Base-by-base conservation (phyloP, 2,329 filamentous ascomycete species). In the Botrytis tulipae region DNA sequence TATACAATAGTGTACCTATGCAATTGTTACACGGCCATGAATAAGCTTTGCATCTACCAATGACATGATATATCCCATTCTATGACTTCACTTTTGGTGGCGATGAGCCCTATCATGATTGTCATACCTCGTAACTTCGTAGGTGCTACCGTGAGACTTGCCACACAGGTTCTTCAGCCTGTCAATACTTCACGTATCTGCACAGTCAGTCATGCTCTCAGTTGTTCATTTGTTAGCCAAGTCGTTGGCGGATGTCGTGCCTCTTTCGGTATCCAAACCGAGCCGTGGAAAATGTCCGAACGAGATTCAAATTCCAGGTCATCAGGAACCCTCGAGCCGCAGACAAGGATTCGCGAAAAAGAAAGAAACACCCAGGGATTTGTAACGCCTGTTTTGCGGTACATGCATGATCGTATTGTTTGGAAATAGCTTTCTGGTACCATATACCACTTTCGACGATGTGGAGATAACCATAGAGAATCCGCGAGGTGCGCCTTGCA, bases 241-340 rank as follows among this genome's bases (percentile, higher is more conserved):
- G 29, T 40, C n/a, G 25, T 42, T 65, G 42, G 42, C 37, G 40
- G 54, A 59, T 18, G 42, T 60, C 46, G 54, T 54, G 29, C 32
- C 37, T 16, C 40, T 68, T 69, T 72, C 62, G 71, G 71, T 44
- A 37, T 44, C 22, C 25, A 68, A 72, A 42, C 71, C 62, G 71
- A 68, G 42, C 62, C 62, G 51, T 72, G 71, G 62, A 35, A 67
- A 72, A 59, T 35, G 25, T 32, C 71, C 71, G 40, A 72, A 68
- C 22, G 46, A 71, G 69, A 51, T 42, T 72, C 46, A 57, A 20
- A 54, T 22, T 44, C 25, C 46, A 57, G 59, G 60, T 44, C 44
- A 72, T 72, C 51, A 72, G 71, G 71, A 72, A 69, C 54, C 12
- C 10, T 67, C 70, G 25, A 67, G 22, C 51, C 51, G 40, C 35